phyloP scores from a whole-genome alignment of 2,329 filamentous ascomycete genomes.

The Hymenoscyphus fructigenus region DNA sequence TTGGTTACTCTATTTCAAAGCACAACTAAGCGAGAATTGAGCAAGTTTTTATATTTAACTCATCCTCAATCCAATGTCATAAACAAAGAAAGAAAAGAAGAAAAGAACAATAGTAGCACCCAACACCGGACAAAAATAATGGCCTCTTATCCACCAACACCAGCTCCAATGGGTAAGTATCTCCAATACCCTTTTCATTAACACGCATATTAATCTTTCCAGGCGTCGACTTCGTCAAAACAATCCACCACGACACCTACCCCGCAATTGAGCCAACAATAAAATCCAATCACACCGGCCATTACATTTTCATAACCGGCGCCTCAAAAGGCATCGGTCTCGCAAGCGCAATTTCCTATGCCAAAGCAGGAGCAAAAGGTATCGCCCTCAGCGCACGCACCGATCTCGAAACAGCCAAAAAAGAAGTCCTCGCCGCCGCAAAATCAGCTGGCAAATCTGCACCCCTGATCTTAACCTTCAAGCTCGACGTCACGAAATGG shows the following conservation, averaged over 20 bases:
- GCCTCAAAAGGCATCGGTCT: conserved; percentile 28
- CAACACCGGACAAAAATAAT: not conserved
- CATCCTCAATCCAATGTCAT: too few species aligned
- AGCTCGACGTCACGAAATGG: conserved; percentile 23
- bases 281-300: conserved; percentile 21
- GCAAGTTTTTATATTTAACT: too few species aligned
- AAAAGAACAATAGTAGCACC: too few species aligned
- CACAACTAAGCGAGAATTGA: too few species aligned
- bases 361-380: conserved; percentile 25
- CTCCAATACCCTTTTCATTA: not conserved
- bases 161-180: not conserved
- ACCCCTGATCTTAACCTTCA: conserved; percentile 22
- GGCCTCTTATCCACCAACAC: not conserved
- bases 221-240: conserved; percentile 14
- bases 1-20: too few species aligned
- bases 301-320: conserved; percentile 27
- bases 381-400: conserved; percentile 27
- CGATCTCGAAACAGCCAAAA: conserved; percentile 16
- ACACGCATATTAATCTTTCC: not conserved
- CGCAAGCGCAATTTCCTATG: conserved; percentile 27
- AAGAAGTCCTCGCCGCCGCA: conserved; percentile 24
- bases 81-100: too few species aligned
- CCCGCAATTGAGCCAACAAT: conserved; percentile 46
- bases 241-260: conserved; percentile 49
- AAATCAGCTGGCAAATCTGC: conserved; percentile 21